These are phyloP conservation scores for Lactifluus pinguis DNA, from an alignment of 768 basidiomycete species.

Conservation along the genomic window DNA sequence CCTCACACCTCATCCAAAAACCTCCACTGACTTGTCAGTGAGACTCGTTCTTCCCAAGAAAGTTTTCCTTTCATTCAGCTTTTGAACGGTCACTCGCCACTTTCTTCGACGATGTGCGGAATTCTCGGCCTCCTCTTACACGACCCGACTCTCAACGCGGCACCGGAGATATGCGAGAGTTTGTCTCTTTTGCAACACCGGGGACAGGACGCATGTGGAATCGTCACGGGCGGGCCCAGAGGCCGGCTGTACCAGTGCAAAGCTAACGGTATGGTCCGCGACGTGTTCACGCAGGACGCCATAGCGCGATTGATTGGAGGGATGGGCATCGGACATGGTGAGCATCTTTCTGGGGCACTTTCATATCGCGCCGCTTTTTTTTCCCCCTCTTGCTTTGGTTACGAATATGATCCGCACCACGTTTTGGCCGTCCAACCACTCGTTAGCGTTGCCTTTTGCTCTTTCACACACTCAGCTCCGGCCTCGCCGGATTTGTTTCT, in stretches of 20 bases:
- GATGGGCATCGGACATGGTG: constrained; percentile 98
- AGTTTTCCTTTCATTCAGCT: neutral
- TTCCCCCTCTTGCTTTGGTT: neutral
- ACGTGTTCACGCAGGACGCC: constrained; percentile 81
- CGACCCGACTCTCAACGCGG: constrained; percentile 65
- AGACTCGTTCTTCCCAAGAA: neutral
- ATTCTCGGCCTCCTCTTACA: constrained; percentile 83
- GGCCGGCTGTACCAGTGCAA: constrained; percentile 98
- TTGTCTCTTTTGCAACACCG: constrained; percentile 94
- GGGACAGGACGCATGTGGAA: constrained; percentile 96
- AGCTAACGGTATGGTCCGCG: constrained; percentile 98
- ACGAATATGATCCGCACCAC: neutral
- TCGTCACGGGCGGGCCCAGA: constrained; percentile 91
- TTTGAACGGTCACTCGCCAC: neutral
- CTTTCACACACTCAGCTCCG: neutral
- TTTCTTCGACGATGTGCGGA: constrained; percentile 64
- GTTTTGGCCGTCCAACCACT: neutral
- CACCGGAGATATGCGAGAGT: constrained; percentile 87
- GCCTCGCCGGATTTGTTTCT: neutral
- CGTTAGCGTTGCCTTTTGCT: neutral
- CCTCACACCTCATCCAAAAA: neutral
- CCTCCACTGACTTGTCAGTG: neutral
- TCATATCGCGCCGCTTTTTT: too few relatives aligned
- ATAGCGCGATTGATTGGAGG: constrained; percentile 75
- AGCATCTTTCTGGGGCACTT: constrained; percentile 16